phyloP scores from a whole-genome alignment of 2,329 filamentous ascomycete species.

The Plectosphaerella cucumerina region DNA sequence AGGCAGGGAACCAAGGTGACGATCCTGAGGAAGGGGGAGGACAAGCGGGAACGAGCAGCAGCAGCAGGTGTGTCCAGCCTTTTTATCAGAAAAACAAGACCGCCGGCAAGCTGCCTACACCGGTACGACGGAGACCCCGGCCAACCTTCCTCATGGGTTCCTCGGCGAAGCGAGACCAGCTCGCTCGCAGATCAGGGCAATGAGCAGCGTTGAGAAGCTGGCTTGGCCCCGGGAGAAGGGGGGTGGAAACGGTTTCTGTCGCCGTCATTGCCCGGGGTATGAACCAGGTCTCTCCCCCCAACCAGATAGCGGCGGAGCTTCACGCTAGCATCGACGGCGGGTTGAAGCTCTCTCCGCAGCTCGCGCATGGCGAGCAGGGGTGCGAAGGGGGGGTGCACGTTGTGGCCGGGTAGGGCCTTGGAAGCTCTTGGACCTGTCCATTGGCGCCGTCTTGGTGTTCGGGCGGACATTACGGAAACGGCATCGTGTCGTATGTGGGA shows the following conservation, averaged over 20 bases:
- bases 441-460: neutral
- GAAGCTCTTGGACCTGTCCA: neutral
- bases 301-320: neutral
- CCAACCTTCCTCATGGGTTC: no score
- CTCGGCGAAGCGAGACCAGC: no score
- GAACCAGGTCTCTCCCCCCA: neutral
- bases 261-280: neutral
- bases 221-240: no score
- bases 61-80: no score
- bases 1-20: neutral
- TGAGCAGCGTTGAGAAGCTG: no score
- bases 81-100: no score
- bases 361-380: neutral
- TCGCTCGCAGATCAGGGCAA: no score
- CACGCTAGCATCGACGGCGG: neutral
- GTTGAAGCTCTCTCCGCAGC: neutral
- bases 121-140: no score
- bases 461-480: neutral
- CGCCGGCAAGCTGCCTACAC: no score
- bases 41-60: neutral
- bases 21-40: neutral
- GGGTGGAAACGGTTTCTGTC: no score
- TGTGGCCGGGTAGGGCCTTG: neutral
- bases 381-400: neutral
- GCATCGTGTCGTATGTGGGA: conserved; percentile 5